phyloP scores from a whole-genome alignment of 306 rosid species.

The Vachellia pachyceras region DNA sequence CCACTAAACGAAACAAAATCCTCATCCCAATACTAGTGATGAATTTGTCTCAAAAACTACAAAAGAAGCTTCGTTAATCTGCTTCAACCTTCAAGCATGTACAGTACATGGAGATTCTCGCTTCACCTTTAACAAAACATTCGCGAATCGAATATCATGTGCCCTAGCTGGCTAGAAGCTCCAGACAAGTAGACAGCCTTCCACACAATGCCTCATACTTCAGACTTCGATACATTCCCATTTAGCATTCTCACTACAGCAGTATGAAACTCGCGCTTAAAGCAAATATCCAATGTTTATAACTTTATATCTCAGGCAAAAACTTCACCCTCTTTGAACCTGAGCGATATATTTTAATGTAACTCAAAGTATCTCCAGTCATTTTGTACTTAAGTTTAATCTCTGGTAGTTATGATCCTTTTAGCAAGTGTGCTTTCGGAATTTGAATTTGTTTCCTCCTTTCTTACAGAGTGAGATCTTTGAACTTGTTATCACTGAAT shows the following conservation, averaged over 20 bases:
- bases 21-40: constrained; percentile 10
- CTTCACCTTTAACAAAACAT: constrained; percentile 32
- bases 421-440: too few species aligned
- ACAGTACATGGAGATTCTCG: not conserved
- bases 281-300: not conserved
- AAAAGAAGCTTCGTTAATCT: constrained; percentile 30
- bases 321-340: not conserved
- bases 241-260: not conserved
- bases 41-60: constrained; percentile 28
- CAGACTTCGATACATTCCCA: not conserved
- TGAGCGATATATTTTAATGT: too few species aligned
- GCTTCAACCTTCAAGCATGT: constrained; percentile 6
- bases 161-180: not conserved
- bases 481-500: too few species aligned
- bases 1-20: constrained; percentile 21
- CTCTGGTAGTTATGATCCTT: too few species aligned
- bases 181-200: not conserved
- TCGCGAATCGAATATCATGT: constrained; percentile 20
- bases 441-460: too few species aligned
- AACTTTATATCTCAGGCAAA: not conserved
- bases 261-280: not conserved
- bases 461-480: too few species aligned
- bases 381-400: too few species aligned
- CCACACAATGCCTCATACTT: not conserved
- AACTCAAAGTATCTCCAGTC: too few species aligned